Conservation (phyloP, 305 asterid genomes). For the Solanum hybrid region DNA sequence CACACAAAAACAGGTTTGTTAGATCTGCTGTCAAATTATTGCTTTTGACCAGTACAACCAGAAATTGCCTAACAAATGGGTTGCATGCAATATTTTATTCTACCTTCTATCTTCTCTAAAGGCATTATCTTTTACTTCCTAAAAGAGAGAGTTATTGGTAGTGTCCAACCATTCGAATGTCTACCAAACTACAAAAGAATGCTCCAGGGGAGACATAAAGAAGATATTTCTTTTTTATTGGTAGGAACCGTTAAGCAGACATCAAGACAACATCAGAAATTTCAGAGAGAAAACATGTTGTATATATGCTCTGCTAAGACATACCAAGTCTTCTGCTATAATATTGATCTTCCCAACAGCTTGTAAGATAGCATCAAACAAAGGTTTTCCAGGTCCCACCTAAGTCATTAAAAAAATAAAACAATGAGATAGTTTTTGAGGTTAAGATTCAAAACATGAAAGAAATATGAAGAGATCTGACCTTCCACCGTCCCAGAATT, state of each 20-base stretch:
- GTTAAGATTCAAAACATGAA: not conserved
- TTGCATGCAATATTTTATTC: not conserved
- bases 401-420: conserved; percentile 36
- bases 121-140: not conserved
- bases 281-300: not conserved
- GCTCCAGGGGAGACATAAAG: not conserved
- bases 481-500: conserved; percentile 86
- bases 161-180: not conserved
- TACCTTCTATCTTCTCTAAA: not conserved
- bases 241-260: not conserved
- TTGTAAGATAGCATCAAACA: conserved; percentile 67
- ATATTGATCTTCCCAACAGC: conserved; percentile 85
- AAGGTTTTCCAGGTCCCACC: conserved; percentile 91
- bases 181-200: not conserved
- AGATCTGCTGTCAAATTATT: not conserved
- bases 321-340: conserved; percentile 96
- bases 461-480: conserved; percentile 19
- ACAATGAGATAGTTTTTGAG: not conserved
- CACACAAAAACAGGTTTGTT: not conserved
- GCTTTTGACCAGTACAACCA: not conserved
- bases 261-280: not conserved
- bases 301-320: conserved; percentile 1
- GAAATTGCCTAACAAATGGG: not conserved
- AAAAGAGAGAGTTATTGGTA: not conserved
- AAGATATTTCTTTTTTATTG: not conserved